These are phyloP conservation scores for Apophysomyces trapeziformis DNA, from an alignment of 371 early-diverging fungal species.

Conservation along the genomic window DNA sequence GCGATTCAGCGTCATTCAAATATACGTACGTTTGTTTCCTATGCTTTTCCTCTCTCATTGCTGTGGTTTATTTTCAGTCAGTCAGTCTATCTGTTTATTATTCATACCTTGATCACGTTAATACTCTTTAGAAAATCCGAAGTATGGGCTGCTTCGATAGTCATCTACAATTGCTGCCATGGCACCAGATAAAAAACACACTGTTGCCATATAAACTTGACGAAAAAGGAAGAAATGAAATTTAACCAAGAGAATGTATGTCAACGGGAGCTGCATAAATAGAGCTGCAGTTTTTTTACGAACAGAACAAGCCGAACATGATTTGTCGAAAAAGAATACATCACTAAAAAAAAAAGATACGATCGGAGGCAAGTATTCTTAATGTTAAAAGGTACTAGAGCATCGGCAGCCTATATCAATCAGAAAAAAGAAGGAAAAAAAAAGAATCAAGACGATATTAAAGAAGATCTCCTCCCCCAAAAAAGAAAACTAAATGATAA, in stretches of 20 bases:
- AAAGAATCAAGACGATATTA: background rate
- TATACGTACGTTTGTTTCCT: no score
- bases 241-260: constrained; percentile 9
- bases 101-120: no score
- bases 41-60: no score
- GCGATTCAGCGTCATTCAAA: no score
- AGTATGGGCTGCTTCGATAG: no score
- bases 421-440: background rate
- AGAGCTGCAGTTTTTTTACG: constrained; percentile 10
- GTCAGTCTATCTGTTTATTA: no score
- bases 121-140: no score
- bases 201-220: constrained; percentile 4
- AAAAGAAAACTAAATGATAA: background rate
- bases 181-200: background rate
- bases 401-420: no score
- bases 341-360: no score
- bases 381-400: no score
- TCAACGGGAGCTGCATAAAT: constrained; percentile 12
- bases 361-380: no score
- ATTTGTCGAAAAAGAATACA: background rate
- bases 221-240: constrained; percentile 12
- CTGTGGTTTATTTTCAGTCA: no score
- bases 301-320: background rate
- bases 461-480: background rate
- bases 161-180: background rate